phyloP scores from a whole-genome alignment of 192 early-diverging fungal species.

The Podila clonocystis region DNA sequence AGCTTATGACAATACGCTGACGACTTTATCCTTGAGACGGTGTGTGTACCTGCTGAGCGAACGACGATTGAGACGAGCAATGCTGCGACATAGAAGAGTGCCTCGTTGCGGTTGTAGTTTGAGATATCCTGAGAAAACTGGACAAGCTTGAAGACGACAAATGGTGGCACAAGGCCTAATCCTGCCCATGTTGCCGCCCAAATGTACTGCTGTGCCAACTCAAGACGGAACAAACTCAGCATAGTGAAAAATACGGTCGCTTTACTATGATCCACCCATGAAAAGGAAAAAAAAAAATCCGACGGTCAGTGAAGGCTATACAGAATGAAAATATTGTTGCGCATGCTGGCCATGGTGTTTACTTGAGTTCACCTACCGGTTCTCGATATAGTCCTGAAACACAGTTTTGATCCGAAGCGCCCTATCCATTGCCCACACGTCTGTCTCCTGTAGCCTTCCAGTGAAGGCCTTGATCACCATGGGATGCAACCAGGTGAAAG shows the following conservation, averaged over 20 bases:
- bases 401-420: constrained; percentile 28
- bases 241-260: constrained; percentile 43
- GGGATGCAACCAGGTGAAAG: constrained; percentile 47
- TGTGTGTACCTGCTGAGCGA: constrained; percentile 25
- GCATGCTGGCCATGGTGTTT: neutral
- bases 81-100: constrained; percentile 32
- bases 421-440: constrained; percentile 42
- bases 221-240: constrained; percentile 27
- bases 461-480: constrained; percentile 44
- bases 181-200: constrained; percentile 38
- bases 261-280: neutral
- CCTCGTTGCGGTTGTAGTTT: constrained; percentile 46
- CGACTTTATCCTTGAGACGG: neutral
- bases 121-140: constrained; percentile 35
- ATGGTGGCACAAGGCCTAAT: constrained; percentile 34
- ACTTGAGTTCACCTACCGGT: constrained; percentile 6
- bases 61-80: constrained; percentile 29
- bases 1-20: neutral
- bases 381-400: constrained; percentile 41
- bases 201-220: constrained; percentile 29
- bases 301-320: neutral
- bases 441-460: constrained; percentile 30
- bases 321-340: neutral
- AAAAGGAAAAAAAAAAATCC: neutral
- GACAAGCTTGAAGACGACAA: constrained; percentile 40